phyloP scores from a whole-genome alignment of 371 early-diverging fungal species.

The Choanephora cucurbitarum region DNA sequence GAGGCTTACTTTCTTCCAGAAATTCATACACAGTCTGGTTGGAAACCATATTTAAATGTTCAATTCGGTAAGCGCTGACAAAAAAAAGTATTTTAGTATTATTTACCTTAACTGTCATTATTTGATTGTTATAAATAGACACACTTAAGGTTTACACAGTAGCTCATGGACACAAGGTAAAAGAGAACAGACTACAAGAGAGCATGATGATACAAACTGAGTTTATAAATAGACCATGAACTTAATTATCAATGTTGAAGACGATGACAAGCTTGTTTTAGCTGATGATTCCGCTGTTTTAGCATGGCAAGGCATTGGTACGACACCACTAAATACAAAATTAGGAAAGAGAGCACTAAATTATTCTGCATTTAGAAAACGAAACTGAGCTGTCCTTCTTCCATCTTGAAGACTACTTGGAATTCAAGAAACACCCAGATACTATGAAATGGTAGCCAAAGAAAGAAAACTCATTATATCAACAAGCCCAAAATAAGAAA shows the following conservation, averaged over 20 bases:
- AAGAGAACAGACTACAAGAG: neutral
- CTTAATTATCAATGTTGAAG: conserved; percentile 85
- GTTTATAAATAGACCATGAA: conserved; percentile 62
- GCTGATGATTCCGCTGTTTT: conserved; percentile 63
- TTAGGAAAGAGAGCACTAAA: neutral
- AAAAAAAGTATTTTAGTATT: neutral
- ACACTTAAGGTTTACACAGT: conserved; percentile 87
- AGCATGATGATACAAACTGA: neutral
- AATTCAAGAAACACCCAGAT: conserved; percentile 77
- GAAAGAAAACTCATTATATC: no score
- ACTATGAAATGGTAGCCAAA: conserved; percentile 66
- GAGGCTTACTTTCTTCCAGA: conserved; percentile 36
- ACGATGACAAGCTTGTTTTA: conserved; percentile 69
- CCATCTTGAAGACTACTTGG: conserved; percentile 70
- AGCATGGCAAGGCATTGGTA: conserved; percentile 67
- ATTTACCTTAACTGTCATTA: neutral
- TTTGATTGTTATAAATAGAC: conserved; percentile 51
- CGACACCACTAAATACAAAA: conserved; percentile 7
- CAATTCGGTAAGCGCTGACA: conserved; percentile 54
- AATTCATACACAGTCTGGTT: conserved; percentile 64
- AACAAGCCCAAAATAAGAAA: no score
- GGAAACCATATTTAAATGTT: conserved; percentile 73
- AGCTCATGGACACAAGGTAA: conserved; percentile 83
- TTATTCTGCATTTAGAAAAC: conserved; percentile 53
- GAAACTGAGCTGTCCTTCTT: conserved; percentile 89